Evolutionary conservation across 1,284 basidiomycete species (phyloP).

Genomic region (Tylopilus microsporus): DNA sequence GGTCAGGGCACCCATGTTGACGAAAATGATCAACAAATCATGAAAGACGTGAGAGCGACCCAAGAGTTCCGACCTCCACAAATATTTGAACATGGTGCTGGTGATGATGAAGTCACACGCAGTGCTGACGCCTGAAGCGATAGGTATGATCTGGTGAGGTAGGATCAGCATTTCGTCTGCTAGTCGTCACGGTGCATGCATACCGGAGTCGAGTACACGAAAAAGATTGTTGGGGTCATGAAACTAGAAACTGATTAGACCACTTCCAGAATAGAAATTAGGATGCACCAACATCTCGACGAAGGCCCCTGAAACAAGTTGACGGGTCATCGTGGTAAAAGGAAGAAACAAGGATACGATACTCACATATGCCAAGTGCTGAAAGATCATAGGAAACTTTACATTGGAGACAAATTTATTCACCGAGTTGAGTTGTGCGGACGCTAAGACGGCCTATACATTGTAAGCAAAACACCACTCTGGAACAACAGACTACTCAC

Average conservation of each 20-base stretch:
- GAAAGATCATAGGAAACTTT: background rate
- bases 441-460: too few species aligned
- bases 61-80: conserved; percentile 13
- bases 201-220: conserved; percentile 5
- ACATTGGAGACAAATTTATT: too few species aligned
- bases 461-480: too few species aligned
- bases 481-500: too few species aligned
- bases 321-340: background rate
- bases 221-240: background rate
- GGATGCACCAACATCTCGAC: conserved; percentile 1
- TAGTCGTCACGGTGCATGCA: background rate
- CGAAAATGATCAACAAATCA: conserved; percentile 11
- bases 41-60: background rate
- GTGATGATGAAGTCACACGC: conserved; percentile 14
- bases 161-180: background rate
- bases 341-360: background rate
- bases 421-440: too few species aligned
- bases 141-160: conserved; percentile 4
- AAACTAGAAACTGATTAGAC: background rate
- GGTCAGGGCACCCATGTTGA: conserved; percentile 16
- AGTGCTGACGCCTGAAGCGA: conserved; percentile 3
- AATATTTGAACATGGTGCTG: conserved; percentile 4
- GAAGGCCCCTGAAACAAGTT: background rate
- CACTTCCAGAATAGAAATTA: background rate
- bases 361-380: conserved; percentile 12